phyloP scores from a whole-genome alignment of 2,329 filamentous ascomycete species.

The Xylaria sp. region DNA sequence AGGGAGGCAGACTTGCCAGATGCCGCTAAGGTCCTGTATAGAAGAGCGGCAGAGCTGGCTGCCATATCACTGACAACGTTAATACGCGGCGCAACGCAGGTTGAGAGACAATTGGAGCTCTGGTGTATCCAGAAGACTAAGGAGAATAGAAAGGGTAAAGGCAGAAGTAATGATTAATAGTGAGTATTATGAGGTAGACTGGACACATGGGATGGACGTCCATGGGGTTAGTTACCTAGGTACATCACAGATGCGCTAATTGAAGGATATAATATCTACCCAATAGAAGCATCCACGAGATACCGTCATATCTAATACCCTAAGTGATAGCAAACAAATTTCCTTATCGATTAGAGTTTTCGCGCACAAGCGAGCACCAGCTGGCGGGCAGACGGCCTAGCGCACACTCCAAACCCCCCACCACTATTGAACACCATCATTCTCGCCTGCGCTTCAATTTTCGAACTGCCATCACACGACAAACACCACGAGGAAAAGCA shows the following conservation, averaged over 20 bases:
- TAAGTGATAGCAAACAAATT: conserved; percentile 7
- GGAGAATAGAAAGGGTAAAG: conserved; percentile 44
- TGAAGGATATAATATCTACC: not conserved
- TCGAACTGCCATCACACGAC: conserved; percentile 30
- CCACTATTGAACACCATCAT: conserved; percentile 37
- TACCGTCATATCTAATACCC: not conserved
- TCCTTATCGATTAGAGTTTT: conserved; percentile 36
- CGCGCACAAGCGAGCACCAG: conserved; percentile 36
- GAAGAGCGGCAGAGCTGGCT: conserved; percentile 54
- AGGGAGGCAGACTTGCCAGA: conserved; percentile 57
- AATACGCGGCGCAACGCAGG: conserved; percentile 51
- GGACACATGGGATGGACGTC: too few relatives aligned
- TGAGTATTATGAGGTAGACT: conserved; percentile 6
- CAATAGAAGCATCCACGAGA: not conserved
- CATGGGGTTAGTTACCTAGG: not conserved
- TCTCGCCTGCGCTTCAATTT: conserved; percentile 35
- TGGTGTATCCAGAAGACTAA: conserved; percentile 50
- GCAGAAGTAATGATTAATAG: conserved; percentile 35
- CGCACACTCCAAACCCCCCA: conserved; percentile 39
- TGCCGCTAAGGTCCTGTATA: conserved; percentile 56
- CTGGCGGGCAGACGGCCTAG: conserved; percentile 30
- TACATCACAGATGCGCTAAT: not conserved
- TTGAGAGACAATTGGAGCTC: conserved; percentile 53
- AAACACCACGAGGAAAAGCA: conserved; percentile 43
- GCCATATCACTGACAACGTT: conserved; percentile 53